A percentile compares a stretch with the other conserved stretches of the same genome.
Conservation (phyloP, 768 basidiomycete species). For the Pleurotus salmoneostramineus region DNA sequence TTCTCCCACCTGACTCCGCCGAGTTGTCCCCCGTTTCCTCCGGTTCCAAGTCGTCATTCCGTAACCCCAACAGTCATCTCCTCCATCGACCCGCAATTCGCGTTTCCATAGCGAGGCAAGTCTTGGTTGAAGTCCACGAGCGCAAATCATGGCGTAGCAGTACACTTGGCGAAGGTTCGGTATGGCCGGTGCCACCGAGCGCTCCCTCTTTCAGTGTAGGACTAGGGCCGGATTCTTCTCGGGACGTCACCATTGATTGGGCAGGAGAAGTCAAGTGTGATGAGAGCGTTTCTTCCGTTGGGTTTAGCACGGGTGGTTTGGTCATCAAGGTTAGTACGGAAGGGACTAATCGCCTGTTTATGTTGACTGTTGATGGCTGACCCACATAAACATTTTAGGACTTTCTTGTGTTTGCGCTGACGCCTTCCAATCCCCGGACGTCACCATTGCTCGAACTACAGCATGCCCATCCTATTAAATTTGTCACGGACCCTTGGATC, state of each 20-base stretch:
- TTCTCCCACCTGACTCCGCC: slow-evolving; percentile 28
- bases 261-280: slow-evolving; percentile 45
- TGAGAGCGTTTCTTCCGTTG: slow-evolving; percentile 33
- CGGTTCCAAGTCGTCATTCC: not conserved
- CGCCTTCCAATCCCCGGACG: slow-evolving; percentile 31
- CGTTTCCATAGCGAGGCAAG: slow-evolving; percentile 53
- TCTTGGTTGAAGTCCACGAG: slow-evolving; percentile 29
- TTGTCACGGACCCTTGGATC: slow-evolving; percentile 55
- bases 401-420: slow-evolving; percentile 48
- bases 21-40: slow-evolving; percentile 13
- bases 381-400: slow-evolving; percentile 35
- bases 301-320: slow-evolving; percentile 43
- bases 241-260: slow-evolving; percentile 43
- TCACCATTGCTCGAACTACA: slow-evolving; percentile 33
- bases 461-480: slow-evolving; percentile 46
- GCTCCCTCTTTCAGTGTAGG: slow-evolving; percentile 15
- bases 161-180: slow-evolving; percentile 43
- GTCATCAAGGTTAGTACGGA: slow-evolving; percentile 32
- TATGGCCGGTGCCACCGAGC: slow-evolving; percentile 41
- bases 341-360: not conserved
- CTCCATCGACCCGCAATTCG: slow-evolving; percentile 27
- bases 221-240: not conserved
- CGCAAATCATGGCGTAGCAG: slow-evolving; percentile 33
- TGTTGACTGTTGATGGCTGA: not conserved
- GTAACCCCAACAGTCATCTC: slow-evolving; percentile 7